Base-by-base conservation (phyloP, 2,329 filamentous ascomycete genomes). In the Claviceps sp. region DNA sequence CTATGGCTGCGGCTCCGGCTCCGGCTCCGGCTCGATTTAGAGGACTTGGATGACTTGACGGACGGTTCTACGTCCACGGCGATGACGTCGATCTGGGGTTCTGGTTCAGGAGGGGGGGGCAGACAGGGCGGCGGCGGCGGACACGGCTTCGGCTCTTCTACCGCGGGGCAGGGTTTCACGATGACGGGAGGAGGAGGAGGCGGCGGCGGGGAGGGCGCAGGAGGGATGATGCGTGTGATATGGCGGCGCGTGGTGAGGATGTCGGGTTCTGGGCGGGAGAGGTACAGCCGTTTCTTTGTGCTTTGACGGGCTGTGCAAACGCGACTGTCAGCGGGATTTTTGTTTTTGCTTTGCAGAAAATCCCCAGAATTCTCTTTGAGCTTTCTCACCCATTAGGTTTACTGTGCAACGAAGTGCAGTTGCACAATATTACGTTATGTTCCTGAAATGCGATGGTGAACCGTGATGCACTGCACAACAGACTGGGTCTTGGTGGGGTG, bases 271-370 rank as follows among this genome's bases (percentile, higher is more conserved):
- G 70, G 68, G 43, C 67, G 67, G 42, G 65, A 61, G 42, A 72
- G 66, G 54, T 72, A 72, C 58, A 72, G 62, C 53, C 66, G 67
- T 61, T 70, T 72, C 61, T 71, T 72, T 56, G 60, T 61, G 53
- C 59, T 58, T 45, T 52, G 39, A 8, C 51, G 50, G 16, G 44
- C 53, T 54, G 23, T 9, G 29, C 17, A 17, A 22, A 38, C n/a
- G 16, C 23, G 29, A 8, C 5, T 26, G 47, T 37, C 34, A 46
- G 50, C 2, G 17, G 14, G 9, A 45, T 29, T 43, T 43, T 8
- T 16, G 22, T 26, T 2, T 44, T 44, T 44, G 6, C n/a, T 44
- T 44, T 44, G 14, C 22, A 23, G 23, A 44, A 44, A 43, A 13
- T 0, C 29, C 29, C 9, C 29, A 11, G 8, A 11, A 29, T 1